Conservation (phyloP, 2,329 filamentous ascomycete genomes). For the Colletotrichum sp. region DNA sequence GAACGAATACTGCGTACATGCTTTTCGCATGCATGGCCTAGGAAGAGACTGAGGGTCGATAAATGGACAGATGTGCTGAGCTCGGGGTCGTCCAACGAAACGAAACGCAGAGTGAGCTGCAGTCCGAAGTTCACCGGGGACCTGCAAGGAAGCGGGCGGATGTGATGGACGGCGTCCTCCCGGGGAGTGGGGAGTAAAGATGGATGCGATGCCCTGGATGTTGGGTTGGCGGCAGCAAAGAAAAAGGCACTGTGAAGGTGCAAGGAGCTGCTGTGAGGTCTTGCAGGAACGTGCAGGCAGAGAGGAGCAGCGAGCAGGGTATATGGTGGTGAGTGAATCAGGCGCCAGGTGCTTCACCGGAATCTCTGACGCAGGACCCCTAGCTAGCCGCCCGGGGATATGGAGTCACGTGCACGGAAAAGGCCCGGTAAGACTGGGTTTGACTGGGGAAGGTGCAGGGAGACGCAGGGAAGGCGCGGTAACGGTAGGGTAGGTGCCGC, state of each 20-base stretch:
- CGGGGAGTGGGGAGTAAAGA: neutral
- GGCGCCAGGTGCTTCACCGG: neutral
- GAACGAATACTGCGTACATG: neutral
- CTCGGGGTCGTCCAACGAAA: neutral
- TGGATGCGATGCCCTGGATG: neutral
- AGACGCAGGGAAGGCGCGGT: neutral
- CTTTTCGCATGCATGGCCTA: neutral
- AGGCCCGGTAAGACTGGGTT: neutral
- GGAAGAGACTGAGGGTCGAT: too few species aligned
- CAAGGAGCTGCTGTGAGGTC: neutral
- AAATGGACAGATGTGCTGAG: neutral
- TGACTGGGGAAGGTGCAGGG: neutral
- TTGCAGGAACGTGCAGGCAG: neutral
- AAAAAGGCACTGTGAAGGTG: neutral
- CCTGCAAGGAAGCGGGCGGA: neutral
- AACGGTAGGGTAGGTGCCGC: neutral
- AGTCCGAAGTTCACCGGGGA: neutral
- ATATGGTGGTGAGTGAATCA: constrained; percentile 4
- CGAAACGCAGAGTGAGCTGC: constrained; percentile 10
- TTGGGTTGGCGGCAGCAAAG: neutral
- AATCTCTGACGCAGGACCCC: constrained; percentile 7
- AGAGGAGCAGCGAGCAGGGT: neutral
- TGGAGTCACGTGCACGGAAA: constrained; percentile 10
- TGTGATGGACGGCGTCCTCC: neutral
- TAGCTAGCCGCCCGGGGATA: neutral